These are phyloP conservation scores for Yamadazyma akitaensis DNA, from an alignment of 805 yeast genomes.

Conservation along the genomic window DNA sequence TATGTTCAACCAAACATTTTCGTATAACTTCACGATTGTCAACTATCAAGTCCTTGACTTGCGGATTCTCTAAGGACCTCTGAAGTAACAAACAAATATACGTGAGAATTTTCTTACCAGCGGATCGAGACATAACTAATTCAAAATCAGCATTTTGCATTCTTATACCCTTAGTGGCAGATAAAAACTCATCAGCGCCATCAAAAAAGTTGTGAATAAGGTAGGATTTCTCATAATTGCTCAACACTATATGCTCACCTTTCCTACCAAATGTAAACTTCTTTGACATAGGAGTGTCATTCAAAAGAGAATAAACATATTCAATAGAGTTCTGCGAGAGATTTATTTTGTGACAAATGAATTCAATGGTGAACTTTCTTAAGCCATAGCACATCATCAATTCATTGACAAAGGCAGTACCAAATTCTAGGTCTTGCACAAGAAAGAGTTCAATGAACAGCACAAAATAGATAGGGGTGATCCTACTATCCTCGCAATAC, in stretches of 20 bases:
- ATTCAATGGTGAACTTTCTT: conserved; percentile 65
- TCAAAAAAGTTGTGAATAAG: conserved; percentile 66
- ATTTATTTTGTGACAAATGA: conserved; percentile 55
- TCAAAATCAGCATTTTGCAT: conserved; percentile 27
- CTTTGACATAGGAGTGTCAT: conserved; percentile 37
- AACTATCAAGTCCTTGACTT: not conserved
- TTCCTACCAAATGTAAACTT: conserved; percentile 50
- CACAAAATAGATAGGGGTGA: conserved; percentile 29
- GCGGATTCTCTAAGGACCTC: not conserved
- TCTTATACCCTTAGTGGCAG: conserved; percentile 27
- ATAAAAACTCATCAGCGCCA: conserved; percentile 38
- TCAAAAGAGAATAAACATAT: conserved; percentile 59
- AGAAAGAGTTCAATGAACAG: conserved; percentile 51
- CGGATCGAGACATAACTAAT: conserved; percentile 28
- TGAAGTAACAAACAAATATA: conserved; percentile 60
- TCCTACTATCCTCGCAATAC: conserved; percentile 20
- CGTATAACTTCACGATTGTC: not conserved
- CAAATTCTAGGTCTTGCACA: conserved; percentile 48
- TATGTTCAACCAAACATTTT: conserved; percentile 9
- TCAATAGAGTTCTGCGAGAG: conserved; percentile 54
- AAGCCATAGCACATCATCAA: conserved; percentile 65
- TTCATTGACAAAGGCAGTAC: conserved; percentile 62
- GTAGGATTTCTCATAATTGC: conserved; percentile 63
- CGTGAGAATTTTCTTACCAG: conserved; percentile 43
- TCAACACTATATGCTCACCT: conserved; percentile 47